These are phyloP conservation scores for Serendipita vermifera DNA, from an alignment of 768 basidiomycete genomes.

Conservation along the genomic window DNA sequence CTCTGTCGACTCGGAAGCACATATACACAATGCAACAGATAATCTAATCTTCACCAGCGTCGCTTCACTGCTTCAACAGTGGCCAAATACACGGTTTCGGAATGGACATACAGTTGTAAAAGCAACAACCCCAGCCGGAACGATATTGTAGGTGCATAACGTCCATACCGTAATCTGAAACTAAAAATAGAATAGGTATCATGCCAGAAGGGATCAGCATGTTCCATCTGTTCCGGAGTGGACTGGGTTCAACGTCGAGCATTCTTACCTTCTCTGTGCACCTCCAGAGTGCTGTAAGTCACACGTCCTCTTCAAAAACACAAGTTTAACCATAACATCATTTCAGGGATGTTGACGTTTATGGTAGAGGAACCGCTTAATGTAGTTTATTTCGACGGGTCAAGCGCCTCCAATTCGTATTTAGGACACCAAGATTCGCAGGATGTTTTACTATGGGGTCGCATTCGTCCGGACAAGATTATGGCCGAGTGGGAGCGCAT, in stretches of 20 bases:
- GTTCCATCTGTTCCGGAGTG: constrained; percentile 25
- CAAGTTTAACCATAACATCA: too few species aligned
- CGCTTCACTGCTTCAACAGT: constrained; percentile 26
- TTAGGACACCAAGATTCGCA: constrained; percentile 34
- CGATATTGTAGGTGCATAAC: constrained; percentile 19
- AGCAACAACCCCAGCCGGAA: constrained; percentile 25
- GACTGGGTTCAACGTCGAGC: constrained; percentile 27
- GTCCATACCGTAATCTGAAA: not conserved
- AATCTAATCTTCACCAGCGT: constrained; percentile 28
- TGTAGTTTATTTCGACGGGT: constrained; percentile 41
- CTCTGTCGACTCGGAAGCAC: too few species aligned
- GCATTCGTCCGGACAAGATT: constrained; percentile 15
- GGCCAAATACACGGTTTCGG: constrained; percentile 28
- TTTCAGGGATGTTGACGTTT: constrained; percentile 18
- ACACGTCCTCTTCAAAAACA: too few species aligned
- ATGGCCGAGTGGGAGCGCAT: constrained; percentile 27
- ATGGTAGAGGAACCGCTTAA: constrained; percentile 25
- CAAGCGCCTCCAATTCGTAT: constrained; percentile 32
- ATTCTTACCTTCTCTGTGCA: constrained; percentile 29
- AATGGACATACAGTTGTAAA: constrained; percentile 25
- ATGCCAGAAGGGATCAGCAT: constrained; percentile 18
- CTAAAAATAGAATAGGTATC: too few species aligned
- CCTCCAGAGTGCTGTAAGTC: constrained; percentile 13
- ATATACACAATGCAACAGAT: constrained; percentile 22
- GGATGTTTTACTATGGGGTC: constrained; percentile 35